Conservation (phyloP, 192 early-diverging fungal species). For the Chytriomyces sp. region DNA sequence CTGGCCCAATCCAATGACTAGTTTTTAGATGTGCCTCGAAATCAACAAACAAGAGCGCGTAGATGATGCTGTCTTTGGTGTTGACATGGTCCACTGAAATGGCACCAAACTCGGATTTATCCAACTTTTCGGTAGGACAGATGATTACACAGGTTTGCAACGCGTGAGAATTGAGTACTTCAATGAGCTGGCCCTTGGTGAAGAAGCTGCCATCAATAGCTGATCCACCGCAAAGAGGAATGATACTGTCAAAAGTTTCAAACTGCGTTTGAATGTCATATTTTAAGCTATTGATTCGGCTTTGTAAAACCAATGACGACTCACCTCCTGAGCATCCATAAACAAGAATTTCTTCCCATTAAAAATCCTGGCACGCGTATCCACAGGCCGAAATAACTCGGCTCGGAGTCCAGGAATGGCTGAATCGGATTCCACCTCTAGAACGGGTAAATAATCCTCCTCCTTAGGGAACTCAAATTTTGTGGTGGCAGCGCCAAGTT, state of each 20-base stretch:
- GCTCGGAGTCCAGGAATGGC: too few relatives aligned
- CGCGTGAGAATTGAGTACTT: background rate
- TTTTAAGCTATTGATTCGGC: background rate
- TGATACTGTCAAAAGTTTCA: background rate
- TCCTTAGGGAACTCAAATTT: constrained; percentile 4
- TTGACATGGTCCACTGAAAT: background rate
- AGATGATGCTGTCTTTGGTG: constrained; percentile 20
- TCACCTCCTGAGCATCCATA: constrained; percentile 7
- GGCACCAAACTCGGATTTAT: background rate
- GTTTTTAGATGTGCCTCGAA: background rate
- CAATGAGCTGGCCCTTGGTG: background rate
- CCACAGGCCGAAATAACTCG: constrained; percentile 8
- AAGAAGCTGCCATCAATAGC: constrained; percentile 8
- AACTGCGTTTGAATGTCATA: background rate
- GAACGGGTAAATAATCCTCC: background rate
- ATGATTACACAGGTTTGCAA: background rate
- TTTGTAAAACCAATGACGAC: background rate
- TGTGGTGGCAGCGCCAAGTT: background rate
- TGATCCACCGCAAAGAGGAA: background rate
- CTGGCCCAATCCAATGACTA: background rate
- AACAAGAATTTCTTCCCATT: constrained; percentile 14
- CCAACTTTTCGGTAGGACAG: background rate
- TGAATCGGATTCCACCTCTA: constrained; percentile 19
- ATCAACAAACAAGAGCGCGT: constrained; percentile 1
- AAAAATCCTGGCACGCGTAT: background rate